phyloP scores from a whole-genome alignment of 2,329 filamentous ascomycete genomes.

The Pyrenophora seminiperda region DNA sequence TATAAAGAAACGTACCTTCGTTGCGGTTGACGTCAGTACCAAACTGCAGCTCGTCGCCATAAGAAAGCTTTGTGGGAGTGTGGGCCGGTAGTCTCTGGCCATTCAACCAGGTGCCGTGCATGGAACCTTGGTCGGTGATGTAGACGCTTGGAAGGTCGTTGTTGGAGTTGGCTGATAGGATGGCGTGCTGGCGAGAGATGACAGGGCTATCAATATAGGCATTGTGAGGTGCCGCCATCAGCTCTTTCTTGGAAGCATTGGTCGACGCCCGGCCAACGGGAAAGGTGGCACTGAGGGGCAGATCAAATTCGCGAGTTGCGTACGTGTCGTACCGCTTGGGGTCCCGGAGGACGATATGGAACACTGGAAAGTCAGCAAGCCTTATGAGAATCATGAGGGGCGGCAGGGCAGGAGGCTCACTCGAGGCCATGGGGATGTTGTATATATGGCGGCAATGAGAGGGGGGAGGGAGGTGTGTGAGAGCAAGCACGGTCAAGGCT shows the following conservation, averaged over 20 bases:
- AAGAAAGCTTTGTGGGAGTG: constrained; percentile 28
- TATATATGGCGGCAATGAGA: not conserved
- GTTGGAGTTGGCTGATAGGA: constrained; percentile 40
- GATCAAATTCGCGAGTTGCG: constrained; percentile 37
- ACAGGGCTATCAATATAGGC: constrained; percentile 73
- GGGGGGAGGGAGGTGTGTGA: not conserved
- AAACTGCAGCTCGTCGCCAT: constrained; percentile 46
- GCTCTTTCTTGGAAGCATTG: constrained; percentile 48
- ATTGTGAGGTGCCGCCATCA: constrained; percentile 57
- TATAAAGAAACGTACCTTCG: constrained; percentile 31
- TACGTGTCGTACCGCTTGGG: constrained; percentile 50
- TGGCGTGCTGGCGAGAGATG: constrained; percentile 71
- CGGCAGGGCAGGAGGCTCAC: constrained; percentile 13
- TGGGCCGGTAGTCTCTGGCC: constrained; percentile 38
- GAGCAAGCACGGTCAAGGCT: constrained; percentile 5
- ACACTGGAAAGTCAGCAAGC: constrained; percentile 24
- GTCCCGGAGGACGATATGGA: constrained; percentile 41
- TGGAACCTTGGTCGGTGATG: constrained; percentile 62
- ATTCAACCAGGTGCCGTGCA: constrained; percentile 67
- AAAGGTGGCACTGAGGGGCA: constrained; percentile 33
- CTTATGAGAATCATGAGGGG: not conserved
- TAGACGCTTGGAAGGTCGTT: constrained; percentile 44
- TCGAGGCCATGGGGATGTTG: constrained; percentile 16
- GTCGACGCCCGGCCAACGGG: constrained; percentile 53
- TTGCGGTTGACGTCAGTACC: constrained; percentile 45